A percentile compares a stretch with the other conserved stretches of the same genome.
phyloP scores from a whole-genome alignment of 2,329 filamentous ascomycete genomes.

The Paracamarosporium sp. region DNA sequence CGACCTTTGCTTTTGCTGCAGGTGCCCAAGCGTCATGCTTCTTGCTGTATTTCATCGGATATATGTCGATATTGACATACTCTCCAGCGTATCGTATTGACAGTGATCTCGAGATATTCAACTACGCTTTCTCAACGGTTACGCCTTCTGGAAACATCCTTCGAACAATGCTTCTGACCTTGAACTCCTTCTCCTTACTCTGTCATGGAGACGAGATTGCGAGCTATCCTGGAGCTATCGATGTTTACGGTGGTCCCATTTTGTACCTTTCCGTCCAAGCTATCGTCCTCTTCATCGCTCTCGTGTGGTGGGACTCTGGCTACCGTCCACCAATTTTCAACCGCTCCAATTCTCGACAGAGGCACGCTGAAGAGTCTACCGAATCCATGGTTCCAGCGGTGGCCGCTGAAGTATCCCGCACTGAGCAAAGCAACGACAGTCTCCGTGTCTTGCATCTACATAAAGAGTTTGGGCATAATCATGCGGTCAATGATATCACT shows the following conservation, averaged over 20 bases:
- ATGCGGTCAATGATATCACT: slow-evolving; percentile 84
- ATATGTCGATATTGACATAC: slow-evolving; percentile 73
- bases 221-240: slow-evolving; percentile 72
- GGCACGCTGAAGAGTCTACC: slow-evolving; percentile 52
- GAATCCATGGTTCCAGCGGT: slow-evolving; percentile 63
- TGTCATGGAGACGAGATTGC: slow-evolving; percentile 70
- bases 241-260: slow-evolving; percentile 82
- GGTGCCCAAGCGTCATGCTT: slow-evolving; percentile 70
- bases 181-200: slow-evolving; percentile 84
- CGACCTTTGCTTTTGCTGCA: slow-evolving; percentile 83
- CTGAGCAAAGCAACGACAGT: slow-evolving; percentile 69
- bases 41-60: slow-evolving; percentile 56
- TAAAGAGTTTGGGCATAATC: slow-evolving; percentile 76
- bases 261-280: slow-evolving; percentile 81
- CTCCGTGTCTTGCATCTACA: slow-evolving; percentile 81
- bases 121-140: slow-evolving; percentile 76
- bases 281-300: slow-evolving; percentile 70
- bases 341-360: slow-evolving; percentile 38
- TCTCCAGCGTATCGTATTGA: slow-evolving; percentile 74
- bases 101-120: slow-evolving; percentile 68
- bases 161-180: slow-evolving; percentile 74
- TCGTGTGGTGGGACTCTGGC: slow-evolving; percentile 84
- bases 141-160: slow-evolving; percentile 80
- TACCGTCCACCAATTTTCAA: slow-evolving; percentile 62
- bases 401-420: slow-evolving; percentile 67